Evolutionary conservation across 2,329 filamentous ascomycete genomes (phyloP).

Genomic region (Phoma herbarum): DNA sequence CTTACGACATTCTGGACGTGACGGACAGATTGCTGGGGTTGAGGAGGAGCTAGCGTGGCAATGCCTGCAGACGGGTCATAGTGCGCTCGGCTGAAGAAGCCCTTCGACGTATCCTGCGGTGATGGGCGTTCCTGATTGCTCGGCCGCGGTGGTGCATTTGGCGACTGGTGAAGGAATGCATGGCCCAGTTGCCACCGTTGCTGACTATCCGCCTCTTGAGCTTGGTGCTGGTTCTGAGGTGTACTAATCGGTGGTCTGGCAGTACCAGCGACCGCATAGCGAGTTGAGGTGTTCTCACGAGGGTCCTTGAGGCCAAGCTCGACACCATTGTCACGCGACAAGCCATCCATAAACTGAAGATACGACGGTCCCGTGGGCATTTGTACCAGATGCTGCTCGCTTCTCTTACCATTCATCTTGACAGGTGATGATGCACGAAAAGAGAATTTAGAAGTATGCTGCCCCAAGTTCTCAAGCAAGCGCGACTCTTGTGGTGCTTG

Average conservation of each 20-base stretch:
- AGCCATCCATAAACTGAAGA: constrained; percentile 42
- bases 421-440: constrained; percentile 32
- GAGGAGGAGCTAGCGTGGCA: not conserved
- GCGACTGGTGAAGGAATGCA: constrained; percentile 32
- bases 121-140: not conserved
- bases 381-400: constrained; percentile 10
- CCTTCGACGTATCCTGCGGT: constrained; percentile 9
- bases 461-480: constrained; percentile 10
- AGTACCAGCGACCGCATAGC: not conserved
- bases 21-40: constrained; percentile 19
- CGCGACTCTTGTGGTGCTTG: constrained; percentile 13
- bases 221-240: constrained; percentile 1
- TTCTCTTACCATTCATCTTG: constrained; percentile 14
- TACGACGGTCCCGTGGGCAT: constrained; percentile 41
- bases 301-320: constrained; percentile 43
- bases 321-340: constrained; percentile 33
- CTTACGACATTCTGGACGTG: constrained; percentile 49
- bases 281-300: constrained; percentile 18
- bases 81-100: constrained; percentile 16
- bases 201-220: constrained; percentile 1
- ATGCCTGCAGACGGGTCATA: constrained; percentile 9
- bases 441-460: constrained; percentile 27
- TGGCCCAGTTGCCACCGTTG: constrained; percentile 28
- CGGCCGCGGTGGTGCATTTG: constrained; percentile 12
- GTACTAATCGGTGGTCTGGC: constrained; percentile 11